Evolutionary conservation across 139 green algal genomes (phyloP), one percentile per base, ranked within the genome.

Genomic region (Chlorella sp.): DNA sequence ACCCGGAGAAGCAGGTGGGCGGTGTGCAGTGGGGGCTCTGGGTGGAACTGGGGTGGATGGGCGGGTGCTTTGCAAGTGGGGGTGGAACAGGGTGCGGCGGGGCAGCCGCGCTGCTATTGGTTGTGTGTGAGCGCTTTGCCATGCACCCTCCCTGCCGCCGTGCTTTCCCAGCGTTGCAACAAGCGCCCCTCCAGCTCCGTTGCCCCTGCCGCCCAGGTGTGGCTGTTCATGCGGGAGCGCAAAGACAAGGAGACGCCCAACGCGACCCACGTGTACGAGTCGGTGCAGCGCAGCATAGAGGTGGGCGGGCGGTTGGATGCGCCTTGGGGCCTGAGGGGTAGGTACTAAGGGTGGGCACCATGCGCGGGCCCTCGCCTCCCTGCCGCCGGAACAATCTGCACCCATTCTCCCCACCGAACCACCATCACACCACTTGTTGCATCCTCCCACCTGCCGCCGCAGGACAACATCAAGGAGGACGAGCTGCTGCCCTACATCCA

Each of bases 201-300:
- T n/a, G n/a, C n/a, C n/a, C n/a, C n/a, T n/a, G n/a, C 8, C 24
- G 51, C 51, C 11, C 64, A 86, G 17, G 24, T 70, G 17, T 98
- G 96, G 96, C 24, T 64, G 32, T 98, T 92, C 91, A 94, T 99
- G 92, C 83, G 96, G 0, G 90, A 93, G n/a, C 89, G 96, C 51
- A 81, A 73, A 20, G 96, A 98, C 92, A 98, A 98, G 90, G 80
- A 92, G 30, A 88, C 78, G 0, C 92, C 96, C 81, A 98, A 98
- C 84, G 94, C 92, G 19, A 88, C 84, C 73, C 76, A 78, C 68
- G 94, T 98, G 26, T 98, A 93, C 82, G 88, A 96, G 68, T 95
- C 93, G 65, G 93, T 95, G 76, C 32, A 28, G 28, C 34, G 54
- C 26, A 85, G 41, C 58, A 90, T 90, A 40, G 28, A 81, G 81